Evolutionary conservation across 225 moss, liverwort and hornwort genomes (phyloP).

Genomic region (Rhytidiadelphus loreus): DNA sequence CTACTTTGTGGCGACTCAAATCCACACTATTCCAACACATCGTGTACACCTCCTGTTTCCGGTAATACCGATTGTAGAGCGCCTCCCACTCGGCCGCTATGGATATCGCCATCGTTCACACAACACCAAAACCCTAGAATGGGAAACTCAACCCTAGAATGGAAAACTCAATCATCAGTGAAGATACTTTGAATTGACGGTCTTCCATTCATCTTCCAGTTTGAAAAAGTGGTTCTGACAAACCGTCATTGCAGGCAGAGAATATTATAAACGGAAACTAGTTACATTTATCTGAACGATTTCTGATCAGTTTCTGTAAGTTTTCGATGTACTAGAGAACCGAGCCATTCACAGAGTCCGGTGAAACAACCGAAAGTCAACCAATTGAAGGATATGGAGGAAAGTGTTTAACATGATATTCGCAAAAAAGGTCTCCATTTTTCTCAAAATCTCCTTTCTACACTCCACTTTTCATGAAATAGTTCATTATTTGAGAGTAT

Average conservation of each 20-base stretch:
- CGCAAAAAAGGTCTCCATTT: background rate
- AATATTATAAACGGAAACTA: background rate
- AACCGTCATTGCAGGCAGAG: background rate
- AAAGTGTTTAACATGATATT: background rate
- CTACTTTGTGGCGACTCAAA: conserved; percentile 79
- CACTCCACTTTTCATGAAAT: background rate
- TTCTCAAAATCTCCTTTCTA: background rate
- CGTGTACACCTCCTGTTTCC: conserved; percentile 91
- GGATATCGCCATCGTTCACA: conserved; percentile 53
- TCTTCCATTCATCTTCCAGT: background rate
- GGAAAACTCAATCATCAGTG: background rate
- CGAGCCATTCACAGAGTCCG: background rate
- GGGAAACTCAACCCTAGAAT: background rate
- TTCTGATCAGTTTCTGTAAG: background rate
- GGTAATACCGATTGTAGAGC: conserved; percentile 70
- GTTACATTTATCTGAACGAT: background rate
- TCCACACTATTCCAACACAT: conserved; percentile 92
- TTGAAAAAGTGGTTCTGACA: too few species aligned
- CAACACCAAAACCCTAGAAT: background rate
- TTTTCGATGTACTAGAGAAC: background rate
- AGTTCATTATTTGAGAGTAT: background rate
- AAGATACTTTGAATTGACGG: background rate
- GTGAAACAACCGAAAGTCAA: background rate
- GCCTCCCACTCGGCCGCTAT: conserved; percentile 88
- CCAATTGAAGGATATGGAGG: background rate